phyloP scores from a whole-genome alignment of 176 grass and related monocot species.

The Triticum dicoccoides region DNA sequence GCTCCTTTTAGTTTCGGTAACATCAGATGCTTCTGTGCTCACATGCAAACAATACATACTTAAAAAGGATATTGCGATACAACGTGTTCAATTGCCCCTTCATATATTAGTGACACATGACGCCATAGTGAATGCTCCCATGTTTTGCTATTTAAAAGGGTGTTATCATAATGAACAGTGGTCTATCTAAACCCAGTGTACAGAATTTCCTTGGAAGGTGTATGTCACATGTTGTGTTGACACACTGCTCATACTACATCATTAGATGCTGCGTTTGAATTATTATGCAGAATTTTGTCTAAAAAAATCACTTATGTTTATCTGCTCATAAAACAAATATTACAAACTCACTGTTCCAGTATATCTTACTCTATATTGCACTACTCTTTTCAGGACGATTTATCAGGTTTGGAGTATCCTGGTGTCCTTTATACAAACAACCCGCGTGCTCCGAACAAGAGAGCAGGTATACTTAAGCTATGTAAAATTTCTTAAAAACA shows the following conservation, averaged over 20 bases:
- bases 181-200: background rate
- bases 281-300: background rate
- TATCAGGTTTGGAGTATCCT: conserved; percentile 55
- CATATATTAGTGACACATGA: background rate
- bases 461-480: conserved; percentile 35
- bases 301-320: background rate
- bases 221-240: background rate
- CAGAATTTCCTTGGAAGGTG: background rate
- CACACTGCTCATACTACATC: background rate
- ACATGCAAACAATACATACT: background rate
- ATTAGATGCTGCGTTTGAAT: background rate
- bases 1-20: background rate
- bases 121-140: background rate
- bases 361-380: background rate
- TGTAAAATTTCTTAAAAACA: conserved; percentile 3
- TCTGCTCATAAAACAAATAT: background rate
- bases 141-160: background rate
- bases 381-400: conserved; percentile 56
- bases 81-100: background rate
- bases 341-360: background rate
- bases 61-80: conserved; percentile 6
- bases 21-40: background rate
- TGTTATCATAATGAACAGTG: background rate
- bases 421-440: conserved; percentile 52
- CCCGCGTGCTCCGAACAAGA: conserved; percentile 31